Evolutionary conservation across 148 eudicot genomes (phyloP), one percentile per base, ranked within the genome.

Genomic region (Dianthus caryophyllus): DNA sequence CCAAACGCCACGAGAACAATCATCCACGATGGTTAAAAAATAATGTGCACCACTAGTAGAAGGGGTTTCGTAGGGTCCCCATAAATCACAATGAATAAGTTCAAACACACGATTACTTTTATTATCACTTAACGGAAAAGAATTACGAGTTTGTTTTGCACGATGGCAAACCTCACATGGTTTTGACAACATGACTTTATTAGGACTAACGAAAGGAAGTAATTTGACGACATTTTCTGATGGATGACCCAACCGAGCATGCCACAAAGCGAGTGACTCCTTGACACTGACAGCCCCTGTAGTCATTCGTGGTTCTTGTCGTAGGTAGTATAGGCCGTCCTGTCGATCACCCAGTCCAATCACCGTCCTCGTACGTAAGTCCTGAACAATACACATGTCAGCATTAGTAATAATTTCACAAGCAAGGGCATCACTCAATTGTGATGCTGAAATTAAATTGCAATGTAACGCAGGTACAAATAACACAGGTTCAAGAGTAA

Each of bases 11-110:
- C 57, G 17, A 17, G 39, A 63, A 20, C 29, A 70, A 48, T 70
- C 66, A 46, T 70, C 73, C 0, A 70, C 73, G 0, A 68, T 39
- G 12, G 50, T 54, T 1, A 68, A 68, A 44, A 68, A 54, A 68
- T 22, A 68, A 0, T 1, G 13, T 1, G 71, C 50, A 3, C 62
- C 71, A 66, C 44, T 15, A 8, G 57, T 17, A 16, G 56, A 30
- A 0, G 43, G 20, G 14, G 9, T 16, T 9, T 66, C 3, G 8
- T 33, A 66, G 6, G 69, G 65, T 10, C 65, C 65, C 65, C 65
- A 61, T 2, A 61, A 21, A 61, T 61, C 65, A 61, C 21, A 36
- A 39, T 61, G 25, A 0, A 15, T 15, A 1, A 65, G 1, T 5
- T 47, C 56, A 48, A 65, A 65, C 11, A 15, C 3, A 1, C 18